phyloP scores from a whole-genome alignment of 225 moss, liverwort and hornwort genomes.

The Anthoceros angustus region DNA sequence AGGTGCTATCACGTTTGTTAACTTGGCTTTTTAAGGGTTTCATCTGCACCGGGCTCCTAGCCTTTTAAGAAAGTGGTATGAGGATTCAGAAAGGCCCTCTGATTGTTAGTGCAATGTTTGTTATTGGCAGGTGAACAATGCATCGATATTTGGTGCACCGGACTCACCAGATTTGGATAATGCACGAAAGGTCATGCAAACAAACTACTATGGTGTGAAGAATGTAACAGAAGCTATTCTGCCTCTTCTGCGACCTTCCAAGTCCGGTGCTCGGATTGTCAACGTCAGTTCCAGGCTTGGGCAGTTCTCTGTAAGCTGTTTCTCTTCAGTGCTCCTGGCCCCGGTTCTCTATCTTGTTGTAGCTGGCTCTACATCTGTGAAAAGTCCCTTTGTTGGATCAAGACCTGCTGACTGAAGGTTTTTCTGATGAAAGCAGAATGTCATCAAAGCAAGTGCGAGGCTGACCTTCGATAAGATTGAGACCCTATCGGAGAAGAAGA shows the following conservation, averaged over 20 bases:
- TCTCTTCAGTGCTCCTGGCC: too few species aligned
- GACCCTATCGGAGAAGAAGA: background rate
- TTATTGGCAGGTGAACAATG: constrained; percentile 7
- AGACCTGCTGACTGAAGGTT: too few species aligned
- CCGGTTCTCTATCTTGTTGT: background rate
- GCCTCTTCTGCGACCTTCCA: constrained; percentile 1
- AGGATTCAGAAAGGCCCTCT: too few species aligned
- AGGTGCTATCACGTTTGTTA: too few species aligned
- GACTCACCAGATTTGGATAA: background rate
- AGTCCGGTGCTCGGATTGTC: background rate
- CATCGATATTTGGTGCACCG: background rate
- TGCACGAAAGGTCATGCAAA: background rate
- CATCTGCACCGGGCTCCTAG: too few species aligned
- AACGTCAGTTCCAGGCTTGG: constrained; percentile 2
- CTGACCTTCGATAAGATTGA: background rate
- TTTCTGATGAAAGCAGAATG: background rate
- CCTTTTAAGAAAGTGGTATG: too few species aligned
- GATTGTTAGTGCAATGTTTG: too few species aligned
- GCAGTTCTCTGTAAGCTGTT: background rate
- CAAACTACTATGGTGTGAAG: constrained; percentile 10
- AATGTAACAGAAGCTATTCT: constrained; percentile 5
- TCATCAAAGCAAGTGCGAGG: background rate
- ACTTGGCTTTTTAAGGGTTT: too few species aligned
- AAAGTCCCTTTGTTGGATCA: background rate
- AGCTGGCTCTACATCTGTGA: background rate